Evolutionary conservation across 2,329 filamentous ascomycete genomes (phyloP), one percentile per base, ranked within the genome.

Genomic region (Laburnicola sp.): DNA sequence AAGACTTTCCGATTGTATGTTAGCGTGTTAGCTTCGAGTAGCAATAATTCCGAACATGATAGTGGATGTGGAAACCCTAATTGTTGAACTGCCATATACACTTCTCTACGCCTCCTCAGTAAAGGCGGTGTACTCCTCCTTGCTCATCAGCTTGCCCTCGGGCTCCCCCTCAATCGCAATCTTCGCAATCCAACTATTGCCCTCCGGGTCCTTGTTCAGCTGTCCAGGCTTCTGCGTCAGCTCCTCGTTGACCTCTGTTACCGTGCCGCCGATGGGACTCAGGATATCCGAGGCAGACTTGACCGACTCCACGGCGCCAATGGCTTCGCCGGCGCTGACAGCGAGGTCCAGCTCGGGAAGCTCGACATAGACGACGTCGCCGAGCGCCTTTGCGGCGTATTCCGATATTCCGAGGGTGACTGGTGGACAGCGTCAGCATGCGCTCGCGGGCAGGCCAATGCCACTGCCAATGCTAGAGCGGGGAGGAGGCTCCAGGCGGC

Each of bases 281-380:
- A 96, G 88, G 80, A 99, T 96, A 74, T 99, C 94, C 58, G 90
- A 93, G n/a, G 94, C 94, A 57, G 88, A 94, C 82, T 99, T 99
- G 75, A 99, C 94, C 2, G 91, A 97, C 80, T 99, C 94, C 64
- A 99, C 93, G 54, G 93, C 91, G 62, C 94, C 94, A 63, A 97
- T 88, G 59, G 88, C 82, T 70, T 97, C 93, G 66, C 91, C 91
- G 50, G 86, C 82, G 51, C 76, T 75, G 55, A 96, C 82, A 65
- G 87, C 83, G 63, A 86, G 78, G 59, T 85, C 87, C 49, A 80
- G 71, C 61, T 86, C 80, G 50, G 94, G 94, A 27, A 99, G 87
- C 81, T 99, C 94, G 68, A 97, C 91, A 79, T 89, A 99, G 71
- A 99, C 93, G 53, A 97, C 92, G 73, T 99, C 94, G 62, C 94